phyloP scores from a whole-genome alignment of 1,284 basidiomycete genomes.

The Wallemia hederae region DNA sequence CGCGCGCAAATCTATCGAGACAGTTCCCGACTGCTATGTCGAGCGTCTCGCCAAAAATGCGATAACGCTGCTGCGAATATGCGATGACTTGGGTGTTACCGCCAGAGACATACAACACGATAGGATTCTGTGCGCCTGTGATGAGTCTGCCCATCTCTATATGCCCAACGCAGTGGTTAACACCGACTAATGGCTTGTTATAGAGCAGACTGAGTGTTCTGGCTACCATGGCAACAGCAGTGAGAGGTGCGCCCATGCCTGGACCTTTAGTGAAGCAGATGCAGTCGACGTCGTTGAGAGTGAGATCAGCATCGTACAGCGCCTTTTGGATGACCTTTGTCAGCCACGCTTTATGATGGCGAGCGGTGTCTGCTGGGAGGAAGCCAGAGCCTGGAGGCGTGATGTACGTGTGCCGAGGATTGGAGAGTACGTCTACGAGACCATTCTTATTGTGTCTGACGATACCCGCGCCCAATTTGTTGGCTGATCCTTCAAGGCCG shows the following conservation, averaged over 20 bases:
- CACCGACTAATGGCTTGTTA: slow-evolving; percentile 72
- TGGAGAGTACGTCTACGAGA: slow-evolving; percentile 34
- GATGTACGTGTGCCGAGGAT: slow-evolving; percentile 87
- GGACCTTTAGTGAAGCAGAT: slow-evolving; percentile 98
- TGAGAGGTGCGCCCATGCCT: slow-evolving; percentile 91
- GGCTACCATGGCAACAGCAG: slow-evolving; percentile 84
- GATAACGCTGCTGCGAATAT: slow-evolving; percentile 83
- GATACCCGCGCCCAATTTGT: slow-evolving; percentile 89
- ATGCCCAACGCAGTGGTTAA: slow-evolving; percentile 96
- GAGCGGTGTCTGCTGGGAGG: slow-evolving; percentile 73
- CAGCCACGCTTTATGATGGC: slow-evolving; percentile 85
- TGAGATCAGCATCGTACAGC: slow-evolving; percentile 35
- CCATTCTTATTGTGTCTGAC: slow-evolving; percentile 52
- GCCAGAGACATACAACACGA: slow-evolving; percentile 93
- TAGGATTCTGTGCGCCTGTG: slow-evolving; percentile 75
- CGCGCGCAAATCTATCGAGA: slow-evolving; percentile 81
- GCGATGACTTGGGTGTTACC: slow-evolving; percentile 99
- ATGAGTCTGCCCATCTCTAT: slow-evolving; percentile 97
- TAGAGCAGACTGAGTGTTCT: slow-evolving; percentile 67
- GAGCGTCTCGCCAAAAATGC: slow-evolving; percentile 95
- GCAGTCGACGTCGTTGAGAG: slow-evolving; percentile 55
- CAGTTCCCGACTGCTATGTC: slow-evolving; percentile 99
- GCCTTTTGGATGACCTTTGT: slow-evolving; percentile 54
- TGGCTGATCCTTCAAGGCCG: slow-evolving; percentile 81
- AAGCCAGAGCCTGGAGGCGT: slow-evolving; percentile 96